Percentiles rank a stretch among this genome's conserved stretches.
These are phyloP conservation scores for Wilcoxina mikolae DNA, from an alignment of 495 filamentous ascomycete species.

Conservation along the genomic window DNA sequence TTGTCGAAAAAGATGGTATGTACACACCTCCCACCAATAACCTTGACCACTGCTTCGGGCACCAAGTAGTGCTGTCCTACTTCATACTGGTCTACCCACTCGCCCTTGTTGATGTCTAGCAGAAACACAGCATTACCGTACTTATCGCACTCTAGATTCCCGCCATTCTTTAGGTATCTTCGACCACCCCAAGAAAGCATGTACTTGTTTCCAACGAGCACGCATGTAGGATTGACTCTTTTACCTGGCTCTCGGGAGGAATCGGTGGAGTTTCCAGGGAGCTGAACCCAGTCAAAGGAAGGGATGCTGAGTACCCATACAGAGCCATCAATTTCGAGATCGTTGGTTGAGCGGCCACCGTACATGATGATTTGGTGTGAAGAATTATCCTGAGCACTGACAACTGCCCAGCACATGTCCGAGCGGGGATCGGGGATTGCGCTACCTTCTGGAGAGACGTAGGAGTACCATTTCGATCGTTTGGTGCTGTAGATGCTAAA, in stretches of 20 bases:
- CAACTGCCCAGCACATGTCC: constrained; percentile 5
- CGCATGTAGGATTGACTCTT: constrained; percentile 2
- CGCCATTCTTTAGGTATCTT: constrained; percentile 3
- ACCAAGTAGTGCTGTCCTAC: not conserved
- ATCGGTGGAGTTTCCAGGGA: not conserved
- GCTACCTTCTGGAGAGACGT: not conserved
- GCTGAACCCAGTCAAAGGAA: constrained; percentile 8
- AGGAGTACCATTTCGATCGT: constrained; percentile 9
- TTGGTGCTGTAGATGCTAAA: constrained; percentile 16
- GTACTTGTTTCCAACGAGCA: constrained; percentile 8
- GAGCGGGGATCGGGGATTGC: constrained; percentile 3
- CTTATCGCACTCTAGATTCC: constrained; percentile 2
- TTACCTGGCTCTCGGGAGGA: not conserved
- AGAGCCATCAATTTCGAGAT: not conserved
- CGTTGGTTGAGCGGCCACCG: not conserved
- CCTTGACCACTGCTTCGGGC: not conserved
- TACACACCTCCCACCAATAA: not conserved
- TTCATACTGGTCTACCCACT: constrained; percentile 6
- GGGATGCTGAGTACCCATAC: constrained; percentile 13
- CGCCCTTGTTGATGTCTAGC: constrained; percentile 6
- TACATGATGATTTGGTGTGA: constrained; percentile 11
- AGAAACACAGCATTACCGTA: constrained; percentile 5
- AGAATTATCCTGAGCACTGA: constrained; percentile 8
- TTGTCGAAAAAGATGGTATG: not conserved
- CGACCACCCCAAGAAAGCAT: constrained; percentile 8